Evolutionary conservation across 352 stramenopile genomes (phyloP).

Genomic region (Pythium aristosporum): DNA sequence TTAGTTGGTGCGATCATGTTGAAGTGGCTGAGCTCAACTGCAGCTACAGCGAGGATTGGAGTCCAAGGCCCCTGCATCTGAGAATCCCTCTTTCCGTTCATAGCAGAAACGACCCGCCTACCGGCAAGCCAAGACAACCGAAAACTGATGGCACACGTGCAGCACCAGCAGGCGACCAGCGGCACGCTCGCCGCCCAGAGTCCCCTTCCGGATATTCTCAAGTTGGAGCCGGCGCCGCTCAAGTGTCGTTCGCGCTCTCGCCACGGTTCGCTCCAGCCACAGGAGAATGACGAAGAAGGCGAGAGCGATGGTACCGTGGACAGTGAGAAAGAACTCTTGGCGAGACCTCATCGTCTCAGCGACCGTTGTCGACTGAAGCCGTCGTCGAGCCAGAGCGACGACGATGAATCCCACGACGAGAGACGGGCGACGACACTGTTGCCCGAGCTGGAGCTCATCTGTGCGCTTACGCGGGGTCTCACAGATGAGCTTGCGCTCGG

Average conservation of each 20-base stretch:
- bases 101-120: no score
- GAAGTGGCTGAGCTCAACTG: no score
- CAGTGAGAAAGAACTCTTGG: background rate
- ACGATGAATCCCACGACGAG: background rate
- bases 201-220: background rate
- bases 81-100: no score
- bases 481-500: background rate
- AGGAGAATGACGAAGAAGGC: conserved; percentile 18
- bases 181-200: background rate
- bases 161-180: conserved; percentile 7
- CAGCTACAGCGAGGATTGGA: no score
- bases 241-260: background rate
- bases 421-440: conserved; percentile 2
- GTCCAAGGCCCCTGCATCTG: no score
- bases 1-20: no score
- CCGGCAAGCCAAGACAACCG: no score
- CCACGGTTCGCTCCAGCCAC: conserved; percentile 16
- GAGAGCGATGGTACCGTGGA: background rate
- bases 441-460: conserved; percentile 7
- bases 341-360: background rate
- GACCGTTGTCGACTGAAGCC: conserved; percentile 2
- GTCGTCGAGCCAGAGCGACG: background rate
- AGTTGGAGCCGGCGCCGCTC: conserved; percentile 1
- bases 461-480: conserved; percentile 7
- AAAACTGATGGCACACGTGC: conserved; percentile 7